Percentiles rank a stretch among this genome's conserved stretches.
Conservation (phyloP, 148 eudicot genomes). For the Persicaria tinctoria region DNA sequence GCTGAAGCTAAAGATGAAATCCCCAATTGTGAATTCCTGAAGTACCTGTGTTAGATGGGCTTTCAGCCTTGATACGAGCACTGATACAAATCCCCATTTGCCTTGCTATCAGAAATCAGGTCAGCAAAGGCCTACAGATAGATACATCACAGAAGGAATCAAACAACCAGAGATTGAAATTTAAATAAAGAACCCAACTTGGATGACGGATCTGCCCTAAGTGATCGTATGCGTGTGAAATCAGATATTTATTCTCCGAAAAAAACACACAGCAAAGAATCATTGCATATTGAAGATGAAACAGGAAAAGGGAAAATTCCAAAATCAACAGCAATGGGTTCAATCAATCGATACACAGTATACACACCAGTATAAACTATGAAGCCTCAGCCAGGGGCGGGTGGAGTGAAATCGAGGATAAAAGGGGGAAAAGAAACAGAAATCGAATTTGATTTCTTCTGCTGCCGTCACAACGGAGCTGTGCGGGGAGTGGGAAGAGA, state of each 20-base stretch:
- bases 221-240: not conserved
- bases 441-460: not conserved
- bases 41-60: slow-evolving; percentile 8
- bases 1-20: not conserved
- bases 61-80: slow-evolving; percentile 11
- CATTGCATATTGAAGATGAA: not conserved
- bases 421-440: not conserved
- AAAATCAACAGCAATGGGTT: not conserved
- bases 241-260: not conserved
- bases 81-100: slow-evolving; percentile 12
- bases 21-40: too few relatives aligned
- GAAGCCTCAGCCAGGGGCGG: not conserved
- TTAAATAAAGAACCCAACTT: not conserved
- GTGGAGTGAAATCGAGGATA: not conserved
- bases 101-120: not conserved
- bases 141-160: not conserved
- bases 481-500: not conserved
- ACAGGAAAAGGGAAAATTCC: not conserved
- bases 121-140: not conserved
- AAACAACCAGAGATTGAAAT: not conserved
- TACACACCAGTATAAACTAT: not conserved
- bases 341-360: not conserved
- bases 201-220: not conserved
- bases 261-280: not conserved
- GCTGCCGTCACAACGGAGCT: not conserved